Evolutionary conservation across 176 grass and related monocot genomes (phyloP), one percentile per base, ranked within the genome.

Genomic region (Microstegium vimineum): DNA sequence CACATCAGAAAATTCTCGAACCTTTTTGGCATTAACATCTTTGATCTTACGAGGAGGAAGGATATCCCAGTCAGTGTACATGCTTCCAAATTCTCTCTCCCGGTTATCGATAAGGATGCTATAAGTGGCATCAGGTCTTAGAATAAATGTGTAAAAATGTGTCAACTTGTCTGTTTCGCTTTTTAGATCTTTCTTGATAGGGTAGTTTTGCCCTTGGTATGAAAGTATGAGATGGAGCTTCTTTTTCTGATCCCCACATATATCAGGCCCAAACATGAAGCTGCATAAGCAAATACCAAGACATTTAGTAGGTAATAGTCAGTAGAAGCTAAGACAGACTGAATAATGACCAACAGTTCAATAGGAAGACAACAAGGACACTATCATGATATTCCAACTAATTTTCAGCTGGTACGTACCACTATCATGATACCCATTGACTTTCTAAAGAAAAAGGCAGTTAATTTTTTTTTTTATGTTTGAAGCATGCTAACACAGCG

Each of bases 41-140:
- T 96, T 99, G 37, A 99, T 96, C 63, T 83, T 99, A 67, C 89
- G 89, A 90, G 97, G 97, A 70, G 97, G 93, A 37, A 99, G 87
- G 69, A 99, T 99, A 45, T 99, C 93, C 97, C 97, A 99, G 75
- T 99, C 97, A 40, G 93, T 94, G 49, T 99, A 99, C 93, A 99
- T 94, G 89, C 93, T 99, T 42, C 97, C 97, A 15, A 90, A 94
- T 73, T 99, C 97, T 83, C 83, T 99, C 84, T 99, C 91, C 28
- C 97, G 86, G 73, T 99, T 99, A 85, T 99, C 93, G 71, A 99
- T 84, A 43, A 99, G 91, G 81, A 99, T 26, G 62, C 97, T 99
- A 76, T 99, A 99, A 49, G 97, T 96, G 16, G 93, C 91, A 63
- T 99, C 97, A 38, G 93, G 91, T 86, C 97, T 89, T 26, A 99